Evolutionary conservation across 306 rosid genomes (phyloP).

Genomic region (Vigna reflexopilosa): DNA sequence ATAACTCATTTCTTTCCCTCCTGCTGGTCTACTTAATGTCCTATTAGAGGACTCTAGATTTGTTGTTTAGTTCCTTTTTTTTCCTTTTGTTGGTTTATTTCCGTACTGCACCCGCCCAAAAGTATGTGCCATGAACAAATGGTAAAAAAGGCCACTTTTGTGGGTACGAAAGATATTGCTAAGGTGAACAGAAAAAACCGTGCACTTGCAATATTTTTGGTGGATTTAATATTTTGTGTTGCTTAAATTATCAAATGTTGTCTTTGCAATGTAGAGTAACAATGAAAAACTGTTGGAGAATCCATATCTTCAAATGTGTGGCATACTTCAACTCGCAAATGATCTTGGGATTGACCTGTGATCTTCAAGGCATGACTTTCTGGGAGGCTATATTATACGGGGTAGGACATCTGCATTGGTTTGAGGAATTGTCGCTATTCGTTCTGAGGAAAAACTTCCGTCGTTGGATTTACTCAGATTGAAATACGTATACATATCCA

Average conservation of each 20-base stretch:
- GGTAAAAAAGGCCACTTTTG: no score
- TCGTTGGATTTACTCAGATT: conserved; percentile 40
- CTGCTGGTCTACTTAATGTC: no score
- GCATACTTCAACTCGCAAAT: conserved; percentile 93
- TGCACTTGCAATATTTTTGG: not conserved
- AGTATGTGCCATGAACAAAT: no score
- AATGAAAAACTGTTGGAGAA: conserved; percentile 97
- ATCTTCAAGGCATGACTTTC: conserved; percentile 48
- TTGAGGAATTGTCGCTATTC: conserved; percentile 40
- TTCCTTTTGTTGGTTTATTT: no score
- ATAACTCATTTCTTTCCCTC: no score
- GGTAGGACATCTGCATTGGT: conserved; percentile 42
- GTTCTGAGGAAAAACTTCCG: conserved; percentile 44
- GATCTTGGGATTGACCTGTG: conserved; percentile 87
- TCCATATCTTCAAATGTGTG: conserved; percentile 99
- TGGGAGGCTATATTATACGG: conserved; percentile 54
- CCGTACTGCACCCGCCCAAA: no score
- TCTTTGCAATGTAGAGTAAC: conserved; percentile 72
- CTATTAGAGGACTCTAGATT: no score
- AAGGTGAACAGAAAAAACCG: no score
- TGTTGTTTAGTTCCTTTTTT: no score
- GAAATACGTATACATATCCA: conserved; percentile 43
- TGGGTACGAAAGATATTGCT: no score
- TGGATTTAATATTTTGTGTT: conserved; percentile 22
- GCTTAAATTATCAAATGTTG: conserved; percentile 30